Evolutionary conservation across 176 grass and related monocot species (phyloP).

Genomic region (Phragmites australis): DNA sequence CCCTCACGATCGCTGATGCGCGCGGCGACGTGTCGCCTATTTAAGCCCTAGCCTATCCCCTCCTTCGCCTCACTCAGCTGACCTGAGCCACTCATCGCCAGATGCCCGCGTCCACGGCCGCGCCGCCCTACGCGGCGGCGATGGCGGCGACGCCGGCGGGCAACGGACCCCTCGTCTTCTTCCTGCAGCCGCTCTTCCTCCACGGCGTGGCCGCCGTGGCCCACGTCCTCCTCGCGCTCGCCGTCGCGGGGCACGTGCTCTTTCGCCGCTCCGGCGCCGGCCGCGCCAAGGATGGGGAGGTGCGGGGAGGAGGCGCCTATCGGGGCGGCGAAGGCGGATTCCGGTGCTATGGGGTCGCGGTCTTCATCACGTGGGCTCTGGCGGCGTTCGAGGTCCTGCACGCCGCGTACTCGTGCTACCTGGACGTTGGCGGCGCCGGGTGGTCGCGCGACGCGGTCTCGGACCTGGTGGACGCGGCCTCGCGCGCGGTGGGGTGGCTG

Average conservation of each 20-base stretch:
- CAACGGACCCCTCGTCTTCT: neutral
- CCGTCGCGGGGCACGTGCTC: conserved; percentile 31
- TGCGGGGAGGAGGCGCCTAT: neutral
- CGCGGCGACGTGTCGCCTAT: conserved; percentile 9
- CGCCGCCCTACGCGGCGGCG: neutral
- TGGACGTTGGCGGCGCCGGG: neutral
- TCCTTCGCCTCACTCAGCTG: neutral
- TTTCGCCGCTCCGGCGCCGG: neutral
- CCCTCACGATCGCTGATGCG: neutral
- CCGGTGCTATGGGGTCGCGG: conserved; percentile 27
- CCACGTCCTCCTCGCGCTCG: conserved; percentile 38
- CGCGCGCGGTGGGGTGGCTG: conserved; percentile 56
- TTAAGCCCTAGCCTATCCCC: neutral
- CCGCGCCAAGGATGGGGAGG: neutral
- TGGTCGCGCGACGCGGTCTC: conserved; percentile 38
- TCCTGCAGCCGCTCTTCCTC: conserved; percentile 20
- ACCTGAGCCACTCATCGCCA: neutral
- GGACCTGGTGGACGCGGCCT: conserved; percentile 34
- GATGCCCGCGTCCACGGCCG: conserved; percentile 17
- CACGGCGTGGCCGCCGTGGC: conserved; percentile 18
- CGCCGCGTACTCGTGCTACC: conserved; percentile 35
- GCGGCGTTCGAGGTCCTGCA: conserved; percentile 30
- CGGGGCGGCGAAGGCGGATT: conserved; percentile 8
- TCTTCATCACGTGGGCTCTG: conserved; percentile 35
- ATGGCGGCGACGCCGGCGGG: conserved; percentile 17